A percentile compares a stretch with the other conserved stretches of the same genome.
Conservation (phyloP, 306 rosid genomes). For the Styphnolobium japonicum region DNA sequence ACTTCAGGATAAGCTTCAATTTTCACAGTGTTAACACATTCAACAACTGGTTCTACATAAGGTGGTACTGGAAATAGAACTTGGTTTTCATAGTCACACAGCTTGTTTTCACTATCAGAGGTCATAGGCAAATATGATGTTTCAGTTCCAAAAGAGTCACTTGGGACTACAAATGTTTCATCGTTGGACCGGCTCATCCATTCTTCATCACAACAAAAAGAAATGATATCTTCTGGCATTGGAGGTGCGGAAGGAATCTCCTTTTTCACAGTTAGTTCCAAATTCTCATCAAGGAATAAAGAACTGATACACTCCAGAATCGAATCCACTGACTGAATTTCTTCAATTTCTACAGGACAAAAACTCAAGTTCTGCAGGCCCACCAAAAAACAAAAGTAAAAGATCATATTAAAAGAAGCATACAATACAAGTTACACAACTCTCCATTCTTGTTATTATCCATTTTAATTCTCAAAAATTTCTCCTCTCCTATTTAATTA, state of each 20-base stretch:
- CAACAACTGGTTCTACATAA: slow-evolving; percentile 14
- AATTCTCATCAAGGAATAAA: slow-evolving; percentile 25
- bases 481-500: slow-evolving; percentile 13
- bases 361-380: slow-evolving; percentile 30
- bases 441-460: neutral
- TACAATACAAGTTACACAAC: neutral
- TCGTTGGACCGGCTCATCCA: slow-evolving; percentile 14
- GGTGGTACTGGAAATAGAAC: slow-evolving; percentile 2
- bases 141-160: slow-evolving; percentile 22
- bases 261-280: slow-evolving; percentile 27
- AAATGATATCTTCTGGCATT: slow-evolving; percentile 29
- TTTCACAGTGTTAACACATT: neutral
- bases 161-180: slow-evolving; percentile 5
- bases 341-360: slow-evolving; percentile 31
- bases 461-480: neutral
- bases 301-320: slow-evolving; percentile 25
- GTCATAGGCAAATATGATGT: neutral
- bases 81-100: neutral
- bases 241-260: slow-evolving; percentile 42
- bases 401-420: neutral
- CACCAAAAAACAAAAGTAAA: neutral
- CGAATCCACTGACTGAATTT: slow-evolving; percentile 38
- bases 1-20: neutral
- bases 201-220: slow-evolving; percentile 21
- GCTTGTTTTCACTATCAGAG: neutral